Evolutionary conservation across 1,284 basidiomycete species (phyloP).

Genomic region (Chondrostereum purpureum): DNA sequence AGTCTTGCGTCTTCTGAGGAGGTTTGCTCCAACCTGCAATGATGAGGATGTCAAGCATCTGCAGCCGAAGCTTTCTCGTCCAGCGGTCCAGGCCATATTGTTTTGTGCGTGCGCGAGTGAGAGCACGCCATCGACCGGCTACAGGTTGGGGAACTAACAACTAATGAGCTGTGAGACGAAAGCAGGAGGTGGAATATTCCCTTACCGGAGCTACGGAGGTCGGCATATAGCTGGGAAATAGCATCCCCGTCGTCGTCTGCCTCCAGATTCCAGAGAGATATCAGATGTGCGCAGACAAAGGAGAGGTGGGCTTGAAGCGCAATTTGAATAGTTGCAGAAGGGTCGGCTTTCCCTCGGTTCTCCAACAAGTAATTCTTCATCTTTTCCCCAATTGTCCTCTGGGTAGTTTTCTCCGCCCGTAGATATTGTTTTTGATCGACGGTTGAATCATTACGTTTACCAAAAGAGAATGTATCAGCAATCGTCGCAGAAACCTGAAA

Average conservation of each 20-base stretch:
- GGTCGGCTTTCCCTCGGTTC: neutral
- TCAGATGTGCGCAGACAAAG: too few relatives aligned
- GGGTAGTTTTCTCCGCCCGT: neutral
- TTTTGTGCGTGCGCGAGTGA: neutral
- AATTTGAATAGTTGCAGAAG: neutral
- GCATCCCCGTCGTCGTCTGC: too few relatives aligned
- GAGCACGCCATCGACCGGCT: neutral
- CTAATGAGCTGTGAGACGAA: too few relatives aligned
- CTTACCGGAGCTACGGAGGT: too few relatives aligned
- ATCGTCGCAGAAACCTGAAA: conserved; percentile 20
- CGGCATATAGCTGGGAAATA: too few relatives aligned
- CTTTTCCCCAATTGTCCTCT: neutral
- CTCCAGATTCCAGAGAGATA: too few relatives aligned
- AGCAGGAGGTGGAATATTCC: too few relatives aligned
- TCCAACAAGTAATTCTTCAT: neutral
- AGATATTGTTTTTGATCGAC: neutral
- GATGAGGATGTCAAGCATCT: neutral
- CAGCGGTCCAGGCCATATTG: neutral
- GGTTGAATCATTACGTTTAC: conserved; percentile 11
- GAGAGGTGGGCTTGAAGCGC: neutral
- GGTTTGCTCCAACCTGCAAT: neutral
- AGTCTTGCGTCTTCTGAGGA: neutral
- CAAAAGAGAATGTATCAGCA: conserved; percentile 23
- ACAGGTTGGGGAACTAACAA: too few relatives aligned
- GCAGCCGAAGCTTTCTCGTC: neutral